phyloP scores from a whole-genome alignment of 2,329 filamentous ascomycete genomes.

The Venturia nashicola region DNA sequence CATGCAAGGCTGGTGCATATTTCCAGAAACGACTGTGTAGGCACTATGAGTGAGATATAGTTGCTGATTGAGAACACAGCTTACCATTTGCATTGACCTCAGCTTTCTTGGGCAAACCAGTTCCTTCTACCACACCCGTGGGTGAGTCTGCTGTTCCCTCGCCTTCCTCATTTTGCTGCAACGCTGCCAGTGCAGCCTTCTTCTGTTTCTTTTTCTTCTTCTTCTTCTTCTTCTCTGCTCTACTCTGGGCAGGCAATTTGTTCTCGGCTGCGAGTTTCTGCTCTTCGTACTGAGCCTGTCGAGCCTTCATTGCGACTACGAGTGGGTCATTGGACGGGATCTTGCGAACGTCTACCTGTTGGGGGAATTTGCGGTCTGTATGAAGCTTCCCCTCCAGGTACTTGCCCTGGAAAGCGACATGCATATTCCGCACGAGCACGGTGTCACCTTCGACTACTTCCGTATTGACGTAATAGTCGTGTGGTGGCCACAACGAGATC shows the following conservation, averaged over 20 bases:
- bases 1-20: constrained; percentile 28
- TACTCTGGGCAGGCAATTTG: constrained; percentile 10
- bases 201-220: constrained; percentile 22
- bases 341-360: constrained; percentile 46
- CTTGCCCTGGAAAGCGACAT: constrained; percentile 43
- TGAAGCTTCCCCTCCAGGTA: constrained; percentile 63
- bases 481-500: constrained; percentile 57
- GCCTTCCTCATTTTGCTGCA: constrained; percentile 12
- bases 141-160: constrained; percentile 9
- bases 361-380: constrained; percentile 39
- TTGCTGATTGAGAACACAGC: constrained; percentile 10
- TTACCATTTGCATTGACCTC: constrained; percentile 30
- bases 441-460: constrained; percentile 48
- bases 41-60: neutral
- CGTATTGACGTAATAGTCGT: constrained; percentile 46
- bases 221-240: constrained; percentile 25
- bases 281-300: constrained; percentile 48
- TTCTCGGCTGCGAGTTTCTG: constrained; percentile 12
- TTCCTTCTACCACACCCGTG: neutral
- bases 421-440: constrained; percentile 59
- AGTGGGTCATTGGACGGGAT: constrained; percentile 33
- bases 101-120: neutral
- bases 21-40: constrained; percentile 33
- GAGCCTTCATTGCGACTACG: constrained; percentile 45
- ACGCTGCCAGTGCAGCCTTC: constrained; percentile 14